Conservation (phyloP, 805 yeast species). For the Barnettozyma populi region DNA sequence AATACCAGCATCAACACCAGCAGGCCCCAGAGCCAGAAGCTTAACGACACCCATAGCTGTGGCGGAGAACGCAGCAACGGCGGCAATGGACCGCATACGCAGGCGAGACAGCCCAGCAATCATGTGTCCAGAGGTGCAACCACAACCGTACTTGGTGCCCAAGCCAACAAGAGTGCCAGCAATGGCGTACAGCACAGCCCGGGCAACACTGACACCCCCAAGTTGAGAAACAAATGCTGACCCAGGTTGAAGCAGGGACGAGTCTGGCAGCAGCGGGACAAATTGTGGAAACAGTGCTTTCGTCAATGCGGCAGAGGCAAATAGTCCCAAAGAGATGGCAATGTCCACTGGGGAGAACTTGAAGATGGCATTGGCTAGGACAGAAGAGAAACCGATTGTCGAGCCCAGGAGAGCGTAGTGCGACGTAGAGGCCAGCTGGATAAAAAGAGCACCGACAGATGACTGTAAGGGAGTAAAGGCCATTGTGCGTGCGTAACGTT, state of each 20-base stretch:
- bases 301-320: slow-evolving; percentile 25
- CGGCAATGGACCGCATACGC: slow-evolving; percentile 39
- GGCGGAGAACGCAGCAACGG: slow-evolving; percentile 34
- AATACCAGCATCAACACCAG: not conserved
- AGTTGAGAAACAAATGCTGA: not conserved
- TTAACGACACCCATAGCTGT: slow-evolving; percentile 25
- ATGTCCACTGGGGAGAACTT: slow-evolving; percentile 24
- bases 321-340: slow-evolving; percentile 34
- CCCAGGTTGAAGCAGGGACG: slow-evolving; percentile 3
- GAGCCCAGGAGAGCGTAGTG: slow-evolving; percentile 36
- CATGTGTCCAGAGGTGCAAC: slow-evolving; percentile 56
- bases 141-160: slow-evolving; percentile 43
- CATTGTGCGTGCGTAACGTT: slow-evolving; percentile 8
- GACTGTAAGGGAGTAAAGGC: slow-evolving; percentile 40
- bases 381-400: slow-evolving; percentile 43
- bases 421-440: slow-evolving; percentile 41
- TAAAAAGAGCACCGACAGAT: slow-evolving; percentile 40
- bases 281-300: slow-evolving; percentile 25
- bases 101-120: slow-evolving; percentile 43
- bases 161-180: slow-evolving; percentile 42
- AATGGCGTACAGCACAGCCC: slow-evolving; percentile 3
- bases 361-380: slow-evolving; percentile 28
- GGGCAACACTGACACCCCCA: not conserved
- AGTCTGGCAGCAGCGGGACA: slow-evolving; percentile 18
- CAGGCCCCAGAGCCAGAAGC: not conserved